Evolutionary conservation across 2,329 filamentous ascomycete species (phyloP), one percentile per base, ranked within the genome.

Genomic region (Aspergillus flavus): DNA sequence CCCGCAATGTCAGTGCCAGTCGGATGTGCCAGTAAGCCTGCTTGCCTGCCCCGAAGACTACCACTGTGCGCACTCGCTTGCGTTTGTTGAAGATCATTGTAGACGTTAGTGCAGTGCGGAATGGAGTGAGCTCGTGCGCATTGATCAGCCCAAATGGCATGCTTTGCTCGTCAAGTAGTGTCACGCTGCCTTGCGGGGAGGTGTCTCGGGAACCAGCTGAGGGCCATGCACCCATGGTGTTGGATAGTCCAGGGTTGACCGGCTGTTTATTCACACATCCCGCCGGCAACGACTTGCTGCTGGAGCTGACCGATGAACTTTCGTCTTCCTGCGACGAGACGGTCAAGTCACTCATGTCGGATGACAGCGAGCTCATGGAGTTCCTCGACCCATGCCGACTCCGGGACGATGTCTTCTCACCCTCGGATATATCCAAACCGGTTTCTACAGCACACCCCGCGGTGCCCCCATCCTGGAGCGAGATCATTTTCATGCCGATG

Each of bases 11-110:
- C 66, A 98, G 84, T 0, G 94, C 90, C 5, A 98, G 85, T 0
- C 93, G 89, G 50, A 96, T 87, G 75, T 97, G 94, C 94, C 94
- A 98, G 81, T 94, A 96, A 14, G 94, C 94, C 80, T 97, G 94
- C 69, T 90, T 88, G 53, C 94, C 94, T 39, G 91, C 89, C 28
- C 94, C 94, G 75, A 97, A 98, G 59, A 96, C 90, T 16, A 90
- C 89, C 12, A 97, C 74, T 16, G 89, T 92, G 73, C 90, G 89
- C 48, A 96, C 89, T 32, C 85, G 85, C 61, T 85, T 82, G 61
- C 94, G 91, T 71, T 77, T 85, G 72, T 87, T 86, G 21, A 90
- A 82, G 68, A 90, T 81, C 61, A 89, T 86, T 14, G 85, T 85
- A 6, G 81, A 72, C 0, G 86, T 86, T 14, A 91, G 79, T 0